Conservation (phyloP, 2,329 filamentous ascomycete species). For the Fusarium lateritium region DNA sequence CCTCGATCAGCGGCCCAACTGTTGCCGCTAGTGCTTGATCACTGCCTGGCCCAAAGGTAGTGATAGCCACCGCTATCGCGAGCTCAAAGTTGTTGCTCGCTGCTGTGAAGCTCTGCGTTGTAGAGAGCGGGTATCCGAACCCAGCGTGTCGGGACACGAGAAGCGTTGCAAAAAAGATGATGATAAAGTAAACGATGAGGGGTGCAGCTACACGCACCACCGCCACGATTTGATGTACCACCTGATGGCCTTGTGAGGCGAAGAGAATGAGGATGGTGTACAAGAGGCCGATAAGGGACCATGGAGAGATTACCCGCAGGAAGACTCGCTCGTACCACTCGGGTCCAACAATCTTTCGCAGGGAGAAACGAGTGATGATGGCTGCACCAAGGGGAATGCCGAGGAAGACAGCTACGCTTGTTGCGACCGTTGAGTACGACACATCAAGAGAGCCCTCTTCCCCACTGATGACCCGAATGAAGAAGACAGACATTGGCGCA, state of each 20-base stretch:
- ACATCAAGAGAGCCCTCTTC: constrained; percentile 55
- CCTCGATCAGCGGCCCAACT: constrained; percentile 88
- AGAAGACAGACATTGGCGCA: constrained; percentile 77
- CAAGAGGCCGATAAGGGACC: constrained; percentile 84
- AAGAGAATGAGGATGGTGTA: constrained; percentile 92
- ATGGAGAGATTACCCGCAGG: constrained; percentile 77
- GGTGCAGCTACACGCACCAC: constrained; percentile 87
- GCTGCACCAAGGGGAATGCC: constrained; percentile 87
- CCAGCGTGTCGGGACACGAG: constrained; percentile 74
- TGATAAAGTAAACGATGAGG: constrained; percentile 83
- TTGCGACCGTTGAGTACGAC: constrained; percentile 79
- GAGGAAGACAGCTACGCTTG: constrained; percentile 86
- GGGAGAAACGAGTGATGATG: constrained; percentile 77
- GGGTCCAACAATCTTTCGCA: constrained; percentile 69
- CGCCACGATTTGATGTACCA: constrained; percentile 86
- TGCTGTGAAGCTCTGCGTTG: constrained; percentile 89
- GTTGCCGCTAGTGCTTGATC: constrained; percentile 87
- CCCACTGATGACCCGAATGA: constrained; percentile 77
- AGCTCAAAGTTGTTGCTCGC: constrained; percentile 96
- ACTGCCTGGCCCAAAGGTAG: constrained; percentile 82
- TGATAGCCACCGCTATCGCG: constrained; percentile 89
- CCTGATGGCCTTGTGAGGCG: constrained; percentile 81
- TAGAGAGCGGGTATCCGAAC: constrained; percentile 78
- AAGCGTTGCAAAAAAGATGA: constrained; percentile 81
- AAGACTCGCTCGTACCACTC: constrained; percentile 79